Conservation (phyloP, 345 rosid genomes). For the Cardamine resedifolia region DNA sequence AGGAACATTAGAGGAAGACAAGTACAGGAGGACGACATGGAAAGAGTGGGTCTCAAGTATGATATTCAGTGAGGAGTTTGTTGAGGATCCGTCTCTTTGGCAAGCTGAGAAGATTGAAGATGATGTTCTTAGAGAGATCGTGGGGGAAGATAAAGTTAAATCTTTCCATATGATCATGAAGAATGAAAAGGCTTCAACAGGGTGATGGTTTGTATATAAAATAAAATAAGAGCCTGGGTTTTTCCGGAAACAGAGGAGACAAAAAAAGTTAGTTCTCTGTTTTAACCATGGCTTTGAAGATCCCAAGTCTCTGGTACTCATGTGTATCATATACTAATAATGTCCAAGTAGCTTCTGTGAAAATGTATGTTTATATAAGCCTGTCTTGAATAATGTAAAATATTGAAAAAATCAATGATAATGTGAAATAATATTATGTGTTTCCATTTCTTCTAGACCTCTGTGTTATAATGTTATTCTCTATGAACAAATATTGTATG, state of each 20-base stretch:
- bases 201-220: slow-evolving; percentile 35
- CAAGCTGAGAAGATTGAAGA: slow-evolving; percentile 93
- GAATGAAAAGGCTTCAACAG: slow-evolving; percentile 90
- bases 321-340: slow-evolving; percentile 7
- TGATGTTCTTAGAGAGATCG: slow-evolving; percentile 79
- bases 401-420: not conserved
- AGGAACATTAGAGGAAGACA: slow-evolving; percentile 83
- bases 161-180: slow-evolving; percentile 97
- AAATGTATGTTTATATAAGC: not conserved
- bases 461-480: not conserved
- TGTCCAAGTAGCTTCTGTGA: not conserved
- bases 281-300: not conserved
- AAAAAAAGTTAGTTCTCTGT: slow-evolving; percentile 15
- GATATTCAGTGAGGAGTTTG: slow-evolving; percentile 94
- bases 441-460: not conserved
- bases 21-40: slow-evolving; percentile 90
- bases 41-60: slow-evolving; percentile 96
- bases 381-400: not conserved
- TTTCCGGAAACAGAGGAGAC: slow-evolving; percentile 2
- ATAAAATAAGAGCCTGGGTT: slow-evolving; percentile 2
- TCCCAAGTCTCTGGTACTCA: slow-evolving; percentile 7
- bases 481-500: not conserved
- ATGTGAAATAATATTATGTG: slow-evolving; percentile 7
- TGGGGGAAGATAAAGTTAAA: slow-evolving; percentile 75
- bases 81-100: slow-evolving; percentile 86